Evolutionary conservation across 371 early-diverging fungal genomes (phyloP).

Genomic region (Mucor mucedo): DNA sequence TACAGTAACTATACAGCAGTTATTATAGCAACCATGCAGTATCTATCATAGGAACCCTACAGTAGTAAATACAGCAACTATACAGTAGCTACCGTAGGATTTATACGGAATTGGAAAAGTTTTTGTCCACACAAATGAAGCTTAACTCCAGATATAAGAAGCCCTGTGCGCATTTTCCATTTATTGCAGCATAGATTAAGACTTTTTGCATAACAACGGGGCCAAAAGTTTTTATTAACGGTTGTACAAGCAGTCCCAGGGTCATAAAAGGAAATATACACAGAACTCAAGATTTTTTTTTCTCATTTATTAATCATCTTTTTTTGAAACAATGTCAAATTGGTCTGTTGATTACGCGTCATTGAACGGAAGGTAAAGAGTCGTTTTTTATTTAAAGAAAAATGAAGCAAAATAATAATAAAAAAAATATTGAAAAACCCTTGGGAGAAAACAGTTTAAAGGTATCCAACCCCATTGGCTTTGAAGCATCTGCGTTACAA

Average conservation of each 20-base stretch:
- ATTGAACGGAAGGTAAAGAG: slow-evolving; percentile 21
- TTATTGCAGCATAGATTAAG: too few relatives aligned
- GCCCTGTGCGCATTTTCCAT: too few relatives aligned
- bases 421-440: too few relatives aligned
- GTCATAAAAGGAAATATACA: neutral
- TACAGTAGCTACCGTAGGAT: too few relatives aligned
- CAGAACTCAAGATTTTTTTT: neutral
- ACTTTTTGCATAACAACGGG: neutral
- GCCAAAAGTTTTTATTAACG: neutral
- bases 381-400: neutral
- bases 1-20: too few relatives aligned
- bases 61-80: too few relatives aligned
- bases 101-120: too few relatives aligned
- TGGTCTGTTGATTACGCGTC: slow-evolving; percentile 50
- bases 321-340: slow-evolving; percentile 26
- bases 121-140: too few relatives aligned
- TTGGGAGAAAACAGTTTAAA: slow-evolving; percentile 13
- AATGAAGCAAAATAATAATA: neutral
- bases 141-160: too few relatives aligned
- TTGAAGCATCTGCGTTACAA: slow-evolving; percentile 37
- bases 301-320: neutral
- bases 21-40: too few relatives aligned
- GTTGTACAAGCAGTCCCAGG: neutral
- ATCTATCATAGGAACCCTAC: too few relatives aligned
- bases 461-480: slow-evolving; percentile 44